Conservation (phyloP, 1,284 basidiomycete species). For the Quambalaria eucalypti region DNA sequence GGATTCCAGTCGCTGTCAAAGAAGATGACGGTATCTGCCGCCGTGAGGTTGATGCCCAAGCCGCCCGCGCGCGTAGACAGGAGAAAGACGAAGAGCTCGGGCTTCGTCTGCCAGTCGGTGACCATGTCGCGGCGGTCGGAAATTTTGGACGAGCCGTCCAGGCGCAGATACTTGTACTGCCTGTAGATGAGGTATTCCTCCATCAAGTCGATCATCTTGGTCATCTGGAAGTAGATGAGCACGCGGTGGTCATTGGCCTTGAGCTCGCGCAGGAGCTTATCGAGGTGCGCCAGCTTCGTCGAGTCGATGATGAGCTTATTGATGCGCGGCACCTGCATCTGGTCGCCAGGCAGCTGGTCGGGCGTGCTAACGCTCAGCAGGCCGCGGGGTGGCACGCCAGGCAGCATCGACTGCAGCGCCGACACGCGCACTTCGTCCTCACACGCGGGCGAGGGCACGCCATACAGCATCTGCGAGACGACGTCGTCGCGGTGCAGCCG, state of each 20-base stretch:
- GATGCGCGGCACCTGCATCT: slow-evolving; percentile 88
- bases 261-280: slow-evolving; percentile 77
- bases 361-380: slow-evolving; percentile 61
- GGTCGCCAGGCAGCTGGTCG: slow-evolving; percentile 70
- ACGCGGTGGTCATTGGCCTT: slow-evolving; percentile 90
- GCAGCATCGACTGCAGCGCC: slow-evolving; percentile 55
- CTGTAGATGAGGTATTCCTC: slow-evolving; percentile 97
- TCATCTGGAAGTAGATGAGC: slow-evolving; percentile 99
- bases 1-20: slow-evolving; percentile 99
- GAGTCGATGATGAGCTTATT: slow-evolving; percentile 95
- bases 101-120: slow-evolving; percentile 97
- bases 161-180: slow-evolving; percentile 91
- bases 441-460: slow-evolving; percentile 66
- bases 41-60: slow-evolving; percentile 94
- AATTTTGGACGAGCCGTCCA: slow-evolving; percentile 90
- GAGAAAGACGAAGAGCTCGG: slow-evolving; percentile 51
- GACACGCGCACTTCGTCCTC: slow-evolving; percentile 54
- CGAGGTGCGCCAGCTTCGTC: slow-evolving; percentile 85
- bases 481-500: slow-evolving; percentile 53
- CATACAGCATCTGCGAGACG: slow-evolving; percentile 71
- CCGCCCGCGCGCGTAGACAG: slow-evolving; percentile 95
- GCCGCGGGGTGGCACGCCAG: slow-evolving; percentile 61
- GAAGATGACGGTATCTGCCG: slow-evolving; percentile 80
- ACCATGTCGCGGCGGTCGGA: slow-evolving; percentile 98
- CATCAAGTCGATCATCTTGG: slow-evolving; percentile 98